phyloP scores from a whole-genome alignment of 805 yeast genomes.

The Lipomyces yamanashiensis region DNA sequence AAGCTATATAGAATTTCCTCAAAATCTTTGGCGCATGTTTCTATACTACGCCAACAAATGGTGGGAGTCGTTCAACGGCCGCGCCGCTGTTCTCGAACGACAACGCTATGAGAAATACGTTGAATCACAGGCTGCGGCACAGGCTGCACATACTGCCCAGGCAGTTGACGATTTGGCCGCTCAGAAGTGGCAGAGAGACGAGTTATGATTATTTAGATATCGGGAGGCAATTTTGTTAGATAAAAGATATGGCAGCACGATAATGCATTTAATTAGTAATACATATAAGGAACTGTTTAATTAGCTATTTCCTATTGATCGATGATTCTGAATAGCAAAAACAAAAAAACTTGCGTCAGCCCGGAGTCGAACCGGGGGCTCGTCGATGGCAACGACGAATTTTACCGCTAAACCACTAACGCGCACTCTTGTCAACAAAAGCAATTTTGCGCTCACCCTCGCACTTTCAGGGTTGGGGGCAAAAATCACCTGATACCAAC shows the following conservation, averaged over 20 bases:
- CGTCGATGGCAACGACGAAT: slow-evolving; percentile 59
- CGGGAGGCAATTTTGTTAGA: not conserved
- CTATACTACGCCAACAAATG: slow-evolving; percentile 56
- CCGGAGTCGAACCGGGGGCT: slow-evolving; percentile 63
- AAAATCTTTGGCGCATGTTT: slow-evolving; percentile 56
- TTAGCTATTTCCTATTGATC: not conserved
- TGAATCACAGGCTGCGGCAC: slow-evolving; percentile 3
- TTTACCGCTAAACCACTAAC: slow-evolving; percentile 59
- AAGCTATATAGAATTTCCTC: slow-evolving; percentile 75
- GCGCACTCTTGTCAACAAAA: slow-evolving; percentile 39
- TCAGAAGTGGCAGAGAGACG: slow-evolving; percentile 6
- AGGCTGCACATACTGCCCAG: not conserved
- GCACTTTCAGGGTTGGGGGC: not conserved
- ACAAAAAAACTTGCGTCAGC: slow-evolving; percentile 48
- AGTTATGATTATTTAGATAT: slow-evolving; percentile 9
- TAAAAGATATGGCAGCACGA: not conserved
- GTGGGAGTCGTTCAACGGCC: slow-evolving; percentile 83
- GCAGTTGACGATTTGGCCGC: not conserved
- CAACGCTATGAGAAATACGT: slow-evolving; percentile 10
- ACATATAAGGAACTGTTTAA: not conserved
- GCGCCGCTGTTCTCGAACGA: slow-evolving; percentile 38
- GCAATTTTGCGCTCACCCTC: not conserved
- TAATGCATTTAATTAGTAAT: no score
- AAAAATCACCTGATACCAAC: not conserved
- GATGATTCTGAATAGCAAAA: not conserved